These are phyloP conservation scores for Ustulina deusta DNA, from an alignment of 2,329 filamentous ascomycete species.

Conservation along the genomic window DNA sequence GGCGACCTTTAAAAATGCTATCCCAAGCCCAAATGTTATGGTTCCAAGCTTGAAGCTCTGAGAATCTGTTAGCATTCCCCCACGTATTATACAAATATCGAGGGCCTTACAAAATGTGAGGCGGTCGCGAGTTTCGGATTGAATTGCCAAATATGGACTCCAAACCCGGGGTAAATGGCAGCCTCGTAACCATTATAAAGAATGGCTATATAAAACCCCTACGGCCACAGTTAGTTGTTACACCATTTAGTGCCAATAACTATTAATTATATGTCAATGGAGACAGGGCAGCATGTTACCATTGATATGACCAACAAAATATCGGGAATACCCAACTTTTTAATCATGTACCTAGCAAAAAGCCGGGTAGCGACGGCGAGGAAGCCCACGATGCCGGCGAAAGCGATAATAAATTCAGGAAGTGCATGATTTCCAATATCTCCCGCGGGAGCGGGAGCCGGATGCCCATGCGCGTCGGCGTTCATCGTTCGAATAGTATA, in stretches of 20 bases:
- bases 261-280: no score
- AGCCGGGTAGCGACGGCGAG: conserved; percentile 7
- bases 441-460: not conserved
- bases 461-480: no score
- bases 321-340: conserved; percentile 10
- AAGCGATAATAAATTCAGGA: conserved; percentile 8
- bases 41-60: conserved; percentile 23
- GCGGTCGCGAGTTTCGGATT: conserved; percentile 14
- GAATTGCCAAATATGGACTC: conserved; percentile 25
- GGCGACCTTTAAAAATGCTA: conserved; percentile 29
- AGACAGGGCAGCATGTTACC: not conserved
- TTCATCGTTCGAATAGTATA: not conserved
- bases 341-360: conserved; percentile 13
- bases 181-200: conserved; percentile 28
- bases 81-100: not conserved
- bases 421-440: conserved; percentile 21
- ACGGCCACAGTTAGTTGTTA: not conserved
- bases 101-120: conserved; percentile 28
- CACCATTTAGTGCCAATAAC: not conserved
- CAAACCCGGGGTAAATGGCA: conserved; percentile 28
- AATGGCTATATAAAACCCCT: conserved; percentile 21
- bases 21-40: conserved; percentile 20
- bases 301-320: conserved; percentile 7
- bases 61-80: not conserved
- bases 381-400: conserved; percentile 8